These are phyloP conservation scores for Barnettozyma wickerhamii DNA, from an alignment of 805 yeast species.

Conservation along the genomic window DNA sequence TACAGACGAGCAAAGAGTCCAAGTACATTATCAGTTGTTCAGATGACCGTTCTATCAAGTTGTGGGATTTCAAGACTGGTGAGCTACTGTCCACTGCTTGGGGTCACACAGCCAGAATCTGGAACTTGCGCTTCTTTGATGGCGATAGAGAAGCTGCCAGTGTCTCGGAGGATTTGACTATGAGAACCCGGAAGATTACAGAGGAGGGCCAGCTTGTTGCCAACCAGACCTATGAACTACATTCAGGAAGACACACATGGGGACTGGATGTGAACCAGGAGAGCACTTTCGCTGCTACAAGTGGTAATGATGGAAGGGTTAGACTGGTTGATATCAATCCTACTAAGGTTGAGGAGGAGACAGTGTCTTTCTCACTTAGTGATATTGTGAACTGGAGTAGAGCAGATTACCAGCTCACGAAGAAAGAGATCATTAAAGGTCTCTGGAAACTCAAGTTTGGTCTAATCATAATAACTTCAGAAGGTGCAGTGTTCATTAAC, in stretches of 20 bases:
- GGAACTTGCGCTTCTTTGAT: slow-evolving; percentile 66
- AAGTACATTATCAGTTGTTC: slow-evolving; percentile 72
- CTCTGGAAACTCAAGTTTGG: slow-evolving; percentile 46
- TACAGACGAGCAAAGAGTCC: slow-evolving; percentile 55
- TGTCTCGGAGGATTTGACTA: slow-evolving; percentile 83
- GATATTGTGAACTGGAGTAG: slow-evolving; percentile 29
- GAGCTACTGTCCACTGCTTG: slow-evolving; percentile 71
- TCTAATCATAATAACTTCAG: slow-evolving; percentile 51
- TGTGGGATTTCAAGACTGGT: slow-evolving; percentile 65
- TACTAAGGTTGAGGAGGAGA: slow-evolving; percentile 29
- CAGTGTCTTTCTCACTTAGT: slow-evolving; percentile 24
- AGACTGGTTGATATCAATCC: slow-evolving; percentile 53
- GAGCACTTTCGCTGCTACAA: slow-evolving; percentile 59
- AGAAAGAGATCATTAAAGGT: slow-evolving; percentile 59
- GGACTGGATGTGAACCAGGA: slow-evolving; percentile 53
- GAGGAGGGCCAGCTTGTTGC: slow-evolving; percentile 23
- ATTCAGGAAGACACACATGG: slow-evolving; percentile 88
- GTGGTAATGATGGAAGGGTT: slow-evolving; percentile 91
- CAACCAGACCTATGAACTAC: slow-evolving; percentile 53
- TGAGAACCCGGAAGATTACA: slow-evolving; percentile 66
- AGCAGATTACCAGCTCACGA: slow-evolving; percentile 25
- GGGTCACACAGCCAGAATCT: slow-evolving; percentile 96
- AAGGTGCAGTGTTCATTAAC: slow-evolving; percentile 44
- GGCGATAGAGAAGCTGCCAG: slow-evolving; percentile 44
- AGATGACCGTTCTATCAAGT: slow-evolving; percentile 83